These are phyloP conservation scores for Podospora tetraspora DNA, from an alignment of 495 filamentous ascomycete genomes.

Conservation along the genomic window DNA sequence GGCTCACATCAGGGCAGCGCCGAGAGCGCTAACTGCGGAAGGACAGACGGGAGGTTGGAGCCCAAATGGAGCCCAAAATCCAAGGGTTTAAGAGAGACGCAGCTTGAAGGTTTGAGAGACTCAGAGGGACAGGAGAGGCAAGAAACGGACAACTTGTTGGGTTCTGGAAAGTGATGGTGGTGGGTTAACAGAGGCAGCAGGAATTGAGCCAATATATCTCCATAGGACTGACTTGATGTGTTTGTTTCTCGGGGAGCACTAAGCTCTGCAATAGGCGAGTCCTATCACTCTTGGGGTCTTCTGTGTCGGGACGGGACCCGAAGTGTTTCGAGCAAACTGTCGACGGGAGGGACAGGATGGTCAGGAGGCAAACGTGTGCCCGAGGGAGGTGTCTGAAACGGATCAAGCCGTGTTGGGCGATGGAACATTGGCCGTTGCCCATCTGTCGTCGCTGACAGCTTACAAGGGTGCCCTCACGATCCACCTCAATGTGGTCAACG, in stretches of 20 bases:
- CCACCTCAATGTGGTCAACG: background rate
- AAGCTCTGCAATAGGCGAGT: background rate
- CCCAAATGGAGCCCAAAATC: background rate
- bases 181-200: background rate
- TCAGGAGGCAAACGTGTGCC: background rate
- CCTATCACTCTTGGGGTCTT: background rate
- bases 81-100: background rate
- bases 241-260: background rate
- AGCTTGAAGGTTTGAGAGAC: background rate
- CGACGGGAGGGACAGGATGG: background rate
- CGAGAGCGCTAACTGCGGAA: background rate
- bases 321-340: background rate
- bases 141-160: background rate
- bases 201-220: background rate
- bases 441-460: background rate
- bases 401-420: background rate
- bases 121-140: background rate
- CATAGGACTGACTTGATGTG: background rate
- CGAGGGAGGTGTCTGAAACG: background rate
- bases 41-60: background rate
- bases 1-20: background rate
- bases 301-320: too few relatives aligned
- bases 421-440: background rate
- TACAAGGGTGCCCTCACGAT: background rate
- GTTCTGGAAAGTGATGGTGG: background rate